Evolutionary conservation across 495 filamentous ascomycete genomes (phyloP).

Genomic region (Lentithecium fluviatile): DNA sequence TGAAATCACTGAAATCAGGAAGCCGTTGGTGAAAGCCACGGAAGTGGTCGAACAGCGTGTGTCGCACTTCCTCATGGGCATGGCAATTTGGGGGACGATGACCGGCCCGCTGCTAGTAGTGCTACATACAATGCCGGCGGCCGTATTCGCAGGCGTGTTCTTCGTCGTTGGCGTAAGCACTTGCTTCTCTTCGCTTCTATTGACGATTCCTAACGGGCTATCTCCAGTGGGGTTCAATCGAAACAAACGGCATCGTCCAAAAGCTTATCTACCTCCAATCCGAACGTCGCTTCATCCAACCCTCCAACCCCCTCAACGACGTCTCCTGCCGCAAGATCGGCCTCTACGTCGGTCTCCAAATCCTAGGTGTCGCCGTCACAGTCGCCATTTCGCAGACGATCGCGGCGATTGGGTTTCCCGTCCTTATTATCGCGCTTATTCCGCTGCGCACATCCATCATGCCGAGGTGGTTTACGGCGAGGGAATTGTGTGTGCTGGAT

Average conservation of each 20-base stretch:
- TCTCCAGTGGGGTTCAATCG: constrained; percentile 50
- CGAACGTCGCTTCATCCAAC: constrained; percentile 62
- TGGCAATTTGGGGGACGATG: constrained; percentile 82
- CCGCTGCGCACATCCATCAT: constrained; percentile 69
- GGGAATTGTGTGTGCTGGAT: constrained; percentile 71
- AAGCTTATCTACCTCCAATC: constrained; percentile 74
- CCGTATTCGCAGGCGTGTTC: constrained; percentile 85
- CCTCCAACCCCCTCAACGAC: constrained; percentile 61
- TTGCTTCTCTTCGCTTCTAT: not conserved
- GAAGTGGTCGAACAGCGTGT: constrained; percentile 84
- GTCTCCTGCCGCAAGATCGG: constrained; percentile 64
- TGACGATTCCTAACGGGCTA: not conserved
- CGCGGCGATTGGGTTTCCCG: constrained; percentile 83
- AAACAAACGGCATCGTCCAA: constrained; percentile 73
- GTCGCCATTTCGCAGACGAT: constrained; percentile 92
- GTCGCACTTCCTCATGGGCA: constrained; percentile 77
- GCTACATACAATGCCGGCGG: constrained; percentile 78
- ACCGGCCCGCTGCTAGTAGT: constrained; percentile 75
- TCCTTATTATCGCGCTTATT: constrained; percentile 77
- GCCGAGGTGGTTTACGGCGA: constrained; percentile 61
- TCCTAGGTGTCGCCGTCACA: constrained; percentile 73
- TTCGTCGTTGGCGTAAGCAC: constrained; percentile 68
- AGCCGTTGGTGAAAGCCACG: constrained; percentile 57
- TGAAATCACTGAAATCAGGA: constrained; percentile 52
- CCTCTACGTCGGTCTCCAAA: constrained; percentile 68